These are phyloP conservation scores for Pichia sp. DNA, from an alignment of 1,139 yeast species.

Conservation along the genomic window DNA sequence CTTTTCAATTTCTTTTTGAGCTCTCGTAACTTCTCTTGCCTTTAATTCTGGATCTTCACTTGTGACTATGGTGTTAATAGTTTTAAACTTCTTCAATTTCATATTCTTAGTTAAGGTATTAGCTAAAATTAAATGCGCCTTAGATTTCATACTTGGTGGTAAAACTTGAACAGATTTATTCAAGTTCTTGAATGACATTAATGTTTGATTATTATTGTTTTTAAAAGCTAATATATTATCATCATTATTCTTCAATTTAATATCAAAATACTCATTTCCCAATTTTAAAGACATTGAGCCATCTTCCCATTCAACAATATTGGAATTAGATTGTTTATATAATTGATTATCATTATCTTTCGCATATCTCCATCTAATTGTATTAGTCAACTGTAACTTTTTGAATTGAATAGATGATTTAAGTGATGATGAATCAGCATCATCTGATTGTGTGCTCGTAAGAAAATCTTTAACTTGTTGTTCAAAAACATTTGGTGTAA, in stretches of 20 bases:
- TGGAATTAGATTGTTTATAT: conserved; percentile 80
- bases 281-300: conserved; percentile 80
- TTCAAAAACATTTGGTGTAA: conserved; percentile 67
- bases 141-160: conserved; percentile 82
- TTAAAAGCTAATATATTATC: conserved; percentile 74
- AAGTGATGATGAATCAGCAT: conserved; percentile 29
- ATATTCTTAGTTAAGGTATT: conserved; percentile 68
- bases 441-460: conserved; percentile 13
- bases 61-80: conserved; percentile 67
- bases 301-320: conserved; percentile 90
- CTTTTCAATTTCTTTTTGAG: conserved; percentile 63
- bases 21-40: conserved; percentile 75
- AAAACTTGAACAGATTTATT: conserved; percentile 62
- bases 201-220: conserved; percentile 59
- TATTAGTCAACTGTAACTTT: conserved; percentile 52
- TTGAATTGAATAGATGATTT: conserved; percentile 46
- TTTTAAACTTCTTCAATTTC: conserved; percentile 42
- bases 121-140: conserved; percentile 74
- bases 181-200: conserved; percentile 48
- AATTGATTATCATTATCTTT: conserved; percentile 56
- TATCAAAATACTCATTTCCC: conserved; percentile 84
- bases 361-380: conserved; percentile 89
- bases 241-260: conserved; percentile 54
- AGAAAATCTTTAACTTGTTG: conserved; percentile 23
- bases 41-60: conserved; percentile 82